Evolutionary conservation across 1,284 basidiomycete genomes (phyloP).

Genomic region (Stygiomarasmius scandens): DNA sequence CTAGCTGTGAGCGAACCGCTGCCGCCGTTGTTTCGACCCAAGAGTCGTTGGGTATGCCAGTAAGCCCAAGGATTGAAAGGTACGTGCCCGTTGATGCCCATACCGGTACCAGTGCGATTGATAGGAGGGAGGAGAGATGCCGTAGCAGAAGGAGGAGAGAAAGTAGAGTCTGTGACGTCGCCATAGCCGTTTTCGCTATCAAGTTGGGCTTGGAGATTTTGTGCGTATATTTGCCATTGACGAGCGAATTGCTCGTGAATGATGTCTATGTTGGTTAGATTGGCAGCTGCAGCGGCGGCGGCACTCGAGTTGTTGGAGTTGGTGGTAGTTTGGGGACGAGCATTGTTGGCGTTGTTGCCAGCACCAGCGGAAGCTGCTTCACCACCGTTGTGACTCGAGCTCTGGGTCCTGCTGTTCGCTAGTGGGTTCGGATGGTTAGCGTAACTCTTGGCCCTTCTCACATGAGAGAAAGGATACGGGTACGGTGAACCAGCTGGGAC

Average conservation of each 20-base stretch:
- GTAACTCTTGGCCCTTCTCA: conserved; percentile 54
- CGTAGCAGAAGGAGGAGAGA: conserved; percentile 72
- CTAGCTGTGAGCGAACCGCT: conserved; percentile 60
- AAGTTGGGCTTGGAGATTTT: conserved; percentile 76
- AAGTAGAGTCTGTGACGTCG: conserved; percentile 65
- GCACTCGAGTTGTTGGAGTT: conserved; percentile 32
- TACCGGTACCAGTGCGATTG: conserved; percentile 27
- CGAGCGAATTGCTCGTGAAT: conserved; percentile 69
- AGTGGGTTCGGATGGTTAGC: conserved; percentile 31
- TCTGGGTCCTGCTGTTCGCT: not conserved
- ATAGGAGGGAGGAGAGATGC: conserved; percentile 48
- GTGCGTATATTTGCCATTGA: conserved; percentile 77
- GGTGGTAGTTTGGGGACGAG: conserved; percentile 17
- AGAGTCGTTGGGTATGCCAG: conserved; percentile 53
- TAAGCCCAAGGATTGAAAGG: conserved; percentile 69
- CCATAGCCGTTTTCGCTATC: conserved; percentile 73
- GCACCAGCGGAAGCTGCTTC: not conserved
- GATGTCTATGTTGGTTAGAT: conserved; percentile 50
- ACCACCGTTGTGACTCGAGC: not conserved
- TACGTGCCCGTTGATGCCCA: not conserved
- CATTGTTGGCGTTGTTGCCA: not conserved
- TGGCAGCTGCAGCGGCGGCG: conserved; percentile 28
- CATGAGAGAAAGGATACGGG: conserved; percentile 73
- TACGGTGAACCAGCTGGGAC: conserved; percentile 69
- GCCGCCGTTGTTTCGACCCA: conserved; percentile 34